These are phyloP conservation scores for Pulveroboletus sp. DNA, from an alignment of 768 basidiomycete species.

Conservation along the genomic window DNA sequence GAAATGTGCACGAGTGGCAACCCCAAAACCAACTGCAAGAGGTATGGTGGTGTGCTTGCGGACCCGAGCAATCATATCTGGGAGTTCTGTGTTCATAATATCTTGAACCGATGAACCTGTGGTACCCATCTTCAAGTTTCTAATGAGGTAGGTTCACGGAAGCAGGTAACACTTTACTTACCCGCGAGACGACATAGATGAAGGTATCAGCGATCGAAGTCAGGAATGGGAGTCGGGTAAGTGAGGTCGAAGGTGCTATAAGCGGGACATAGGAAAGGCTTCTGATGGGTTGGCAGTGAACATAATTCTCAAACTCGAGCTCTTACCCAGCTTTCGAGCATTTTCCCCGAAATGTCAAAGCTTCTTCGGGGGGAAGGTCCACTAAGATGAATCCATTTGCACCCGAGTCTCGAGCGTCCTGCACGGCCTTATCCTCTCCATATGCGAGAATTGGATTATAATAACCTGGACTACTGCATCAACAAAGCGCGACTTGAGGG, in stretches of 20 bases:
- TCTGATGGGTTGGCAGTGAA: slow-evolving; percentile 8
- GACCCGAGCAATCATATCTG: slow-evolving; percentile 80
- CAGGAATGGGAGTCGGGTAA: slow-evolving; percentile 85
- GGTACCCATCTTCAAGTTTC: slow-evolving; percentile 92
- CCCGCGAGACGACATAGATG: slow-evolving; percentile 96
- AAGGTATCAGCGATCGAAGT: slow-evolving; percentile 93
- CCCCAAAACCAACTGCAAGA: slow-evolving; percentile 95
- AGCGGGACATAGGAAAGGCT: slow-evolving; percentile 95
- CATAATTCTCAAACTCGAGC: too few species aligned
- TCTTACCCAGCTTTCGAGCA: slow-evolving; percentile 77
- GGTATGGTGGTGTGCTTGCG: slow-evolving; percentile 75
- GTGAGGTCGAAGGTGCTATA: slow-evolving; percentile 89
- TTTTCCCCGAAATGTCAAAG: slow-evolving; percentile 84
- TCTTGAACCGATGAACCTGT: slow-evolving; percentile 84
- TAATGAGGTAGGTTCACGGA: slow-evolving; percentile 4
- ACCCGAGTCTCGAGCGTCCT: slow-evolving; percentile 83
- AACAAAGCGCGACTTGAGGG: too few species aligned
- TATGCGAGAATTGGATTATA: slow-evolving; percentile 96
- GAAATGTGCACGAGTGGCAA: slow-evolving; percentile 86
- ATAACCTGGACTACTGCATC: slow-evolving; percentile 76
- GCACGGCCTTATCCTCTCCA: slow-evolving; percentile 90
- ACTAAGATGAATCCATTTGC: slow-evolving; percentile 98
- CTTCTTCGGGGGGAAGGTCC: slow-evolving; percentile 97
- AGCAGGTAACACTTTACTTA: slow-evolving; percentile 27
- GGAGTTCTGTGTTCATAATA: slow-evolving; percentile 69